phyloP scores from a whole-genome alignment of 2,329 filamentous ascomycete genomes.

The Verticillium tricorpus region DNA sequence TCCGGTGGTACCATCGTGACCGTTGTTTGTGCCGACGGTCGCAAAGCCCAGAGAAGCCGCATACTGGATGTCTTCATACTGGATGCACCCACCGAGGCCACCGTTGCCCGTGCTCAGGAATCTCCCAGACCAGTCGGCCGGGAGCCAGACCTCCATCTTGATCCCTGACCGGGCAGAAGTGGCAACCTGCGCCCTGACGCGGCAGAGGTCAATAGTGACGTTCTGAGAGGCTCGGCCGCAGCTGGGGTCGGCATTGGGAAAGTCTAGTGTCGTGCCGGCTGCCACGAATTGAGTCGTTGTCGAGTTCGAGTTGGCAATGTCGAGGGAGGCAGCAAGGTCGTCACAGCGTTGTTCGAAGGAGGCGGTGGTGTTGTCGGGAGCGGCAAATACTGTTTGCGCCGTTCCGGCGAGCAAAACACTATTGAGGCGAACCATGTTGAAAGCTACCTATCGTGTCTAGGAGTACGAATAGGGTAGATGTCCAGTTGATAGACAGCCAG shows the following conservation, averaged over 20 bases:
- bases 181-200: slow-evolving; percentile 21
- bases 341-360: slow-evolving; percentile 10
- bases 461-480: no score
- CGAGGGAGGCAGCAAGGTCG: slow-evolving; percentile 21
- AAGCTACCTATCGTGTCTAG: no score
- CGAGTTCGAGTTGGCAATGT: slow-evolving; percentile 21
- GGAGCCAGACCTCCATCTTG: slow-evolving; percentile 41
- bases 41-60: slow-evolving; percentile 36
- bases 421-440: background rate
- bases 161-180: slow-evolving; percentile 38
- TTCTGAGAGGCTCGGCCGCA: slow-evolving; percentile 22
- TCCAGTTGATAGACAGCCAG: no score
- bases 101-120: slow-evolving; percentile 45
- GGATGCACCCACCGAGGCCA: slow-evolving; percentile 40
- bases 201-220: slow-evolving; percentile 21
- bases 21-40: slow-evolving; percentile 42
- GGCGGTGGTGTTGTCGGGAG: background rate
- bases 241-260: slow-evolving; percentile 31
- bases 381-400: background rate
- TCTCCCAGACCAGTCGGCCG: slow-evolving; percentile 36
- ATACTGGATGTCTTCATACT: slow-evolving; percentile 39
- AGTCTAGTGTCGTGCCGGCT: slow-evolving; percentile 31
- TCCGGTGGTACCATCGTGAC: slow-evolving; percentile 38
- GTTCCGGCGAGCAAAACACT: background rate
- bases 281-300: slow-evolving; percentile 19